These are phyloP conservation scores for Skeletonema potamos DNA, from an alignment of 108 stramenopile genomes.

Conservation along the genomic window DNA sequence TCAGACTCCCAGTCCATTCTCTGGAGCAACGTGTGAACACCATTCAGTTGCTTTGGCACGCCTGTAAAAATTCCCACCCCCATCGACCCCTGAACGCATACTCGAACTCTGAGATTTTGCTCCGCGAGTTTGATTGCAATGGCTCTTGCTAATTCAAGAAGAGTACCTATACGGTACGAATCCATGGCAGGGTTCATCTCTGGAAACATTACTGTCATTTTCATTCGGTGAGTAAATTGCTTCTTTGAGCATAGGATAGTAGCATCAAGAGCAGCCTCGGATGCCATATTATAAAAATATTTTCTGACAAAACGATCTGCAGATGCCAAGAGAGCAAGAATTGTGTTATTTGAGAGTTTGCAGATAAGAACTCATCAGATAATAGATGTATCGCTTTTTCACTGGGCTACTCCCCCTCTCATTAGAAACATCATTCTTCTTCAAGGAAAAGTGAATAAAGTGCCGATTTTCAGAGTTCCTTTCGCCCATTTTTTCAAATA, in stretches of 20 bases:
- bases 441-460: slow-evolving; percentile 54
- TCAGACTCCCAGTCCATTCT: slow-evolving; percentile 87
- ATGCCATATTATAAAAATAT: slow-evolving; percentile 82
- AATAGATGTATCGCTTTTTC: slow-evolving; percentile 48
- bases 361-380: not conserved
- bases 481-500: not conserved
- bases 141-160: slow-evolving; percentile 72
- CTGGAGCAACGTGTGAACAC: slow-evolving; percentile 72
- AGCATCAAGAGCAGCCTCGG: slow-evolving; percentile 70
- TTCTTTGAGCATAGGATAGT: slow-evolving; percentile 65
- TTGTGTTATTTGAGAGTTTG: not conserved
- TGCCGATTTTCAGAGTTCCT: slow-evolving; percentile 36
- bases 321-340: not conserved
- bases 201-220: slow-evolving; percentile 79
- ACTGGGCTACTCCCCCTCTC: slow-evolving; percentile 50
- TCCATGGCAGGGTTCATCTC: slow-evolving; percentile 89
- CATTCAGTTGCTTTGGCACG: slow-evolving; percentile 78
- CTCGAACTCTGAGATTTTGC: slow-evolving; percentile 80
- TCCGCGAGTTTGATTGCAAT: slow-evolving; percentile 74
- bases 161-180: slow-evolving; percentile 79
- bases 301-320: slow-evolving; percentile 76
- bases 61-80: slow-evolving; percentile 89
- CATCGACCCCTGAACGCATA: slow-evolving; percentile 85
- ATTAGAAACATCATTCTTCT: slow-evolving; percentile 10
- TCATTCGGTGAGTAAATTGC: slow-evolving; percentile 76